A percentile compares a stretch with the other conserved stretches of the same genome.
Evolutionary conservation across 2,329 filamentous ascomycete species (phyloP).

Genomic region (Cryoendolithus antarcticus): DNA sequence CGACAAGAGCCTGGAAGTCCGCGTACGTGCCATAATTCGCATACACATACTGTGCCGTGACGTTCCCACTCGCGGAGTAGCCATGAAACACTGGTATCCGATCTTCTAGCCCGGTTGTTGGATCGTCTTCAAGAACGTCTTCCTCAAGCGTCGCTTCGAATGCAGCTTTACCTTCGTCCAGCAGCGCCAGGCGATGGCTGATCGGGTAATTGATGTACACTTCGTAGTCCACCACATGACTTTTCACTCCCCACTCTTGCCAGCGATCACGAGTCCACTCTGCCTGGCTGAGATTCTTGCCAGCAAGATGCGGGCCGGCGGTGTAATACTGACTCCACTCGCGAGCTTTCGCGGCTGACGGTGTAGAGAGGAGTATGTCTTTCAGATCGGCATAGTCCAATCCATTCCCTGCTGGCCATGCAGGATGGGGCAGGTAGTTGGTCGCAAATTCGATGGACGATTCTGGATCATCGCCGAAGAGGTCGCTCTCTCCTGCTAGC

Average conservation of each 20-base stretch:
- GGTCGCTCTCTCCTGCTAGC: constrained; percentile 21
- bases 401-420: constrained; percentile 33
- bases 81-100: constrained; percentile 86
- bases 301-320: constrained; percentile 37
- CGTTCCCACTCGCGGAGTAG: constrained; percentile 85
- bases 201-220: constrained; percentile 40
- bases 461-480: constrained; percentile 21
- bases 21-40: constrained; percentile 82
- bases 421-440: constrained; percentile 17
- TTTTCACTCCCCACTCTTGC: constrained; percentile 36
- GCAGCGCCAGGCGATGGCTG: constrained; percentile 33
- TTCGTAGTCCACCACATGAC: constrained; percentile 37
- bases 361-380: constrained; percentile 41
- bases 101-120: constrained; percentile 58
- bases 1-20: constrained; percentile 71
- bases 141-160: constrained; percentile 61
- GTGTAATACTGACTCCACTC: constrained; percentile 41
- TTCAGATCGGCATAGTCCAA: constrained; percentile 44
- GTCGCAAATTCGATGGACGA: constrained; percentile 11
- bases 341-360: constrained; percentile 38
- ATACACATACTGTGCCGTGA: constrained; percentile 75
- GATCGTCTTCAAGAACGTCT: constrained; percentile 71
- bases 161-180: constrained; percentile 26
- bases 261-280: constrained; percentile 39
- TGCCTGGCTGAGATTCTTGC: constrained; percentile 40